Conservation (phyloP, 2,329 filamentous ascomycete species). For the Fusarium phyllophilum region DNA sequence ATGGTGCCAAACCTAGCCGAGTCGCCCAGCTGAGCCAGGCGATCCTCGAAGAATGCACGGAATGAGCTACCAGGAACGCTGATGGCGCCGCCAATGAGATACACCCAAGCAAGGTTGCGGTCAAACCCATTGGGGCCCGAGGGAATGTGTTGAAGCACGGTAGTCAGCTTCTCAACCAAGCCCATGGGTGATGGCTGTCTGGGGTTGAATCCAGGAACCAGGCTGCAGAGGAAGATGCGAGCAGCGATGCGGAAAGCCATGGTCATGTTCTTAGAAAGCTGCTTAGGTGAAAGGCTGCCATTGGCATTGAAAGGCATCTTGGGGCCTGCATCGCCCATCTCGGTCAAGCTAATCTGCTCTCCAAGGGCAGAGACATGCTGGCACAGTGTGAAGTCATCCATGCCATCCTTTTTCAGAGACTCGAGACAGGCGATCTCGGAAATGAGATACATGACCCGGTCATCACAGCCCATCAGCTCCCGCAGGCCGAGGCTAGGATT, state of each 20-base stretch:
- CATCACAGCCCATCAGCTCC: constrained; percentile 97
- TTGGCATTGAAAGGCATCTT: constrained; percentile 72
- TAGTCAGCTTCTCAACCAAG: constrained; percentile 80
- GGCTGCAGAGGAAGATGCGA: constrained; percentile 94
- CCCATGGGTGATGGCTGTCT: constrained; percentile 77
- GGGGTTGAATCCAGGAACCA: constrained; percentile 88
- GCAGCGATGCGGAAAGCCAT: constrained; percentile 90
- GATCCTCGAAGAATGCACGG: constrained; percentile 80
- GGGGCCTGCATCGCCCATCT: constrained; percentile 68
- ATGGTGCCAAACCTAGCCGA: constrained; percentile 85
- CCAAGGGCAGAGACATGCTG: constrained; percentile 89
- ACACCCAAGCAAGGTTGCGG: constrained; percentile 90
- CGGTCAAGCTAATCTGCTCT: constrained; percentile 84
- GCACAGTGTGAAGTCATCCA: constrained; percentile 88
- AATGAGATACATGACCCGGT: constrained; percentile 97
- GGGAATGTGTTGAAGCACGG: constrained; percentile 83
- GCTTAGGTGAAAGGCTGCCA: constrained; percentile 81
- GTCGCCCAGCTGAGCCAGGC: constrained; percentile 79
- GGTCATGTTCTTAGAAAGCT: constrained; percentile 89
- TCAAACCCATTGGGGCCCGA: constrained; percentile 85
- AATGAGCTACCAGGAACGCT: constrained; percentile 79
- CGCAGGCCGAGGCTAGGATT: constrained; percentile 77
- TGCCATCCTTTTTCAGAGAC: constrained; percentile 82
- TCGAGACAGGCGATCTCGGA: constrained; percentile 97
- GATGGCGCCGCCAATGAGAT: constrained; percentile 85